Conservation (phyloP, 2,329 filamentous ascomycete genomes). For the Aspergillus vadensis region DNA sequence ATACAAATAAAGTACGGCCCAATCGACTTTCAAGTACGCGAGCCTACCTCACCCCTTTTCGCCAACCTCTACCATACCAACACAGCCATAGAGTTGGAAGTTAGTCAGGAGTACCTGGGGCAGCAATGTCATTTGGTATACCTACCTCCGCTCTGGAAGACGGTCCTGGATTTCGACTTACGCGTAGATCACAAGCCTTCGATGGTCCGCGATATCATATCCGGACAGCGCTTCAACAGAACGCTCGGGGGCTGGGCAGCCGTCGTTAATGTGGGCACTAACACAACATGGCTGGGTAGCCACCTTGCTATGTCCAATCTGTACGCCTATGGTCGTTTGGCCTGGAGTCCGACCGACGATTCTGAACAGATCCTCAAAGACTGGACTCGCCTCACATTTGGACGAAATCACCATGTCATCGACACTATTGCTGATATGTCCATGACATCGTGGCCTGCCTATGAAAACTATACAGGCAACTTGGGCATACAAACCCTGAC, state of each 20-base stretch:
- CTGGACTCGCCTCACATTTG: constrained; percentile 70
- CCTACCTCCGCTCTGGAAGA: constrained; percentile 68
- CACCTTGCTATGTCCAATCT: constrained; percentile 72
- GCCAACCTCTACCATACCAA: constrained; percentile 52
- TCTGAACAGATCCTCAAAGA: constrained; percentile 58
- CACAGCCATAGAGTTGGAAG: constrained; percentile 64
- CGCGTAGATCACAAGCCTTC: constrained; percentile 60
- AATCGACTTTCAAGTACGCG: constrained; percentile 73
- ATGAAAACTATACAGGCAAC: constrained; percentile 71
- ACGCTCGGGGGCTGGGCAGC: constrained; percentile 64
- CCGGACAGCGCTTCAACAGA: constrained; percentile 60
- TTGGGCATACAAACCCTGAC: constrained; percentile 69
- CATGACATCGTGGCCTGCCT: constrained; percentile 69
- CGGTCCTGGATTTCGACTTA: constrained; percentile 67
- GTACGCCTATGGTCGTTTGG: constrained; percentile 68
- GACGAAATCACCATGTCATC: constrained; percentile 56
- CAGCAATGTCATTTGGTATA: constrained; percentile 72
- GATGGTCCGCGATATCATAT: constrained; percentile 61
- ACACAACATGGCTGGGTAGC: constrained; percentile 68
- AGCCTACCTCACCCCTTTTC: constrained; percentile 67
- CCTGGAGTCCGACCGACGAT: constrained; percentile 62
- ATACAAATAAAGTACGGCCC: constrained; percentile 75
- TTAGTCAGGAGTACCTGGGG: constrained; percentile 70
- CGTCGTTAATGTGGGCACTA: constrained; percentile 67
- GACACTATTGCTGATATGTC: constrained; percentile 64